A percentile compares a stretch with the other conserved stretches of the same genome.
Evolutionary conservation across 1,284 basidiomycete genomes (phyloP).

Genomic region (Fomitiporia mediterranea): DNA sequence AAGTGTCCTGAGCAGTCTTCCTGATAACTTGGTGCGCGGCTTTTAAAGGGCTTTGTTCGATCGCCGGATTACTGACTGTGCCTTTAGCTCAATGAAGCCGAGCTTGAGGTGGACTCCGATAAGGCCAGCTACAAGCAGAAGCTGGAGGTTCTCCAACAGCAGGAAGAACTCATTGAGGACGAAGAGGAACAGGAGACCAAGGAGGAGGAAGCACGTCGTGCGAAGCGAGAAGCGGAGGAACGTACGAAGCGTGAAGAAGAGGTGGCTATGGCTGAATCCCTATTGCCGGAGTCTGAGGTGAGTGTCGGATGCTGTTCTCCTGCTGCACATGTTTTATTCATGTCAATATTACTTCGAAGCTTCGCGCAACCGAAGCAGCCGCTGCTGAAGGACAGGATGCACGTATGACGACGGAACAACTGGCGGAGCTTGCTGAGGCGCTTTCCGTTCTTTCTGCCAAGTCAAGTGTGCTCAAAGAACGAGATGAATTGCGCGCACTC

Average conservation of each 20-base stretch:
- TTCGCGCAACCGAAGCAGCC: conserved; percentile 30
- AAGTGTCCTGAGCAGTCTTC: conserved; percentile 87
- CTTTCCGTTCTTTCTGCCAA: conserved; percentile 89
- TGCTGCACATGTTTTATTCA: neutral
- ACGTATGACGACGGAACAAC: conserved; percentile 95
- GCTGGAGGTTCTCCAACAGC: conserved; percentile 95
- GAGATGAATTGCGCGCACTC: conserved; percentile 82
- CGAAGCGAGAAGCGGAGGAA: conserved; percentile 75
- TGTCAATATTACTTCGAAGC: conserved; percentile 7
- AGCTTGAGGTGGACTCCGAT: conserved; percentile 91
- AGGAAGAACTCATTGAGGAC: conserved; percentile 99
- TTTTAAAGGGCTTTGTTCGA: conserved; percentile 2
- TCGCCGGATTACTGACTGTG: conserved; percentile 18
- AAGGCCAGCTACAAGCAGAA: conserved; percentile 97
- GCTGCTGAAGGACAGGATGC: conserved; percentile 61
- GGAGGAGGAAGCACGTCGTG: conserved; percentile 87
- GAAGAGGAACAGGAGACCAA: conserved; percentile 98
- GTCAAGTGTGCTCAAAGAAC: conserved; percentile 96
- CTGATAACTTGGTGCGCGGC: conserved; percentile 82
- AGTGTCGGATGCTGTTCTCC: conserved; percentile 17
- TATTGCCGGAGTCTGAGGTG: conserved; percentile 79
- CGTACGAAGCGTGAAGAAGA: conserved; percentile 50
- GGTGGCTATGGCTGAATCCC: conserved; percentile 66
- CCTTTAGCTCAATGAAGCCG: conserved; percentile 87
- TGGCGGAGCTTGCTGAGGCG: conserved; percentile 91